phyloP scores from a whole-genome alignment of 345 rosid genomes.

The Brassica nigra region DNA sequence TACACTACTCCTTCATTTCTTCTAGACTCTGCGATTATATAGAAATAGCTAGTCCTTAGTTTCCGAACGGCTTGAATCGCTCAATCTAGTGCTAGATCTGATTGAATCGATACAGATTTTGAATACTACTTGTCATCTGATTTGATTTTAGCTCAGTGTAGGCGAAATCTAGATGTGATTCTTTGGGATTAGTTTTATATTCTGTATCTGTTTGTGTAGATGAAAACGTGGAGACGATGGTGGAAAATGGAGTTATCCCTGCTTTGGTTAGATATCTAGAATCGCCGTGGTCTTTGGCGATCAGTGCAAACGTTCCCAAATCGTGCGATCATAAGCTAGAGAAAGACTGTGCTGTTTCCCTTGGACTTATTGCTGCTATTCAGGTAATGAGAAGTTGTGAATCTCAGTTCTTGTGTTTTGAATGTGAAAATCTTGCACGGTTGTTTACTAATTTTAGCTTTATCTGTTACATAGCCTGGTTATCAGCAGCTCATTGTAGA shows the following conservation, averaged over 20 bases:
- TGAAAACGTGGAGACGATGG: slow-evolving; percentile 54
- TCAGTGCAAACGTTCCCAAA: slow-evolving; percentile 8
- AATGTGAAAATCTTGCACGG: neutral
- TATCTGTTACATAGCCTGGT: slow-evolving; percentile 51
- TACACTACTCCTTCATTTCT: slow-evolving; percentile 12
- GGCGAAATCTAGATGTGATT: neutral
- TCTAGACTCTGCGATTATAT: neutral
- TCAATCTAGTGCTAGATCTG: neutral
- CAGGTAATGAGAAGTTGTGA: slow-evolving; percentile 36
- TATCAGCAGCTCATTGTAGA: slow-evolving; percentile 77
- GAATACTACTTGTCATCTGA: neutral
- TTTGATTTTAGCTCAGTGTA: neutral
- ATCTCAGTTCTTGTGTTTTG: neutral
- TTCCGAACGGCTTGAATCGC: neutral
- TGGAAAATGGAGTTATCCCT: slow-evolving; percentile 66
- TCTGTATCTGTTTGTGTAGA: slow-evolving; percentile 42
- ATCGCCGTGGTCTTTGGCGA: slow-evolving; percentile 26
- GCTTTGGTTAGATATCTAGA: slow-evolving; percentile 57
- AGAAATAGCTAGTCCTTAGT: neutral
- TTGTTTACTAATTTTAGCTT: slow-evolving; percentile 11
- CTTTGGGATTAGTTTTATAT: neutral
- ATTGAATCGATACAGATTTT: neutral
- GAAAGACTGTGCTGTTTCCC: slow-evolving; percentile 59
- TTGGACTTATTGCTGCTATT: slow-evolving; percentile 68
- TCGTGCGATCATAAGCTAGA: slow-evolving; percentile 55